Percentiles rank a stretch among this genome's conserved stretches.
These are phyloP conservation scores for Arabidopsis hybrid DNA, from an alignment of 441 rosid genomes.

Conservation along the genomic window DNA sequence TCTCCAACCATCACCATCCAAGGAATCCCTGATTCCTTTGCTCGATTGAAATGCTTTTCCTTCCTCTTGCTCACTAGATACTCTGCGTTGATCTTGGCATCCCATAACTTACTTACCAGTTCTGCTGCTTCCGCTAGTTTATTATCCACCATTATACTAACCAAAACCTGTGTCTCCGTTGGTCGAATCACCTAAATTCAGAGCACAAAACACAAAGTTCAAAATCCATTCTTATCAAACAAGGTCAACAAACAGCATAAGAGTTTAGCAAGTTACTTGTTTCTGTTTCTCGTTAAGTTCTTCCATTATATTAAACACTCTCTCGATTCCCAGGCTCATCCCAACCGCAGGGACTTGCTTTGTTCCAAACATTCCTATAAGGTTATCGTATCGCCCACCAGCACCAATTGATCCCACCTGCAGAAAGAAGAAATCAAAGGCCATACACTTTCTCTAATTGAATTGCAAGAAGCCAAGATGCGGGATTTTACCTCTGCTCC, in stretches of 20 bases:
- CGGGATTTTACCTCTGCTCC: conserved; percentile 69
- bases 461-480: neutral
- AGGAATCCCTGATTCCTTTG: conserved; percentile 25
- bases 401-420: conserved; percentile 98
- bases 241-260: neutral
- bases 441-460: neutral
- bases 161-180: conserved; percentile 78
- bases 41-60: conserved; percentile 54
- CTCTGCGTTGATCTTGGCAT: conserved; percentile 71
- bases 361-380: conserved; percentile 86
- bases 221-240: neutral
- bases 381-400: conserved; percentile 94
- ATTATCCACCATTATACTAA: conserved; percentile 58
- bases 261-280: conserved; percentile 52
- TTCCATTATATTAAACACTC: conserved; percentile 90
- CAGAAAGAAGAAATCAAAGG: neutral
- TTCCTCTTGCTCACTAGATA: conserved; percentile 63
- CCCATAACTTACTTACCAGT: conserved; percentile 73
- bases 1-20: conserved; percentile 85
- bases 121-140: conserved; percentile 62
- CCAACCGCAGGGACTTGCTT: conserved; percentile 96
- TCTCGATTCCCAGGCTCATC: conserved; percentile 91
- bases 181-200: conserved; percentile 59
- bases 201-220: neutral
- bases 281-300: conserved; percentile 55